phyloP scores from a whole-genome alignment of 2,329 filamentous ascomycete species.

The Aspergillus sp. region DNA sequence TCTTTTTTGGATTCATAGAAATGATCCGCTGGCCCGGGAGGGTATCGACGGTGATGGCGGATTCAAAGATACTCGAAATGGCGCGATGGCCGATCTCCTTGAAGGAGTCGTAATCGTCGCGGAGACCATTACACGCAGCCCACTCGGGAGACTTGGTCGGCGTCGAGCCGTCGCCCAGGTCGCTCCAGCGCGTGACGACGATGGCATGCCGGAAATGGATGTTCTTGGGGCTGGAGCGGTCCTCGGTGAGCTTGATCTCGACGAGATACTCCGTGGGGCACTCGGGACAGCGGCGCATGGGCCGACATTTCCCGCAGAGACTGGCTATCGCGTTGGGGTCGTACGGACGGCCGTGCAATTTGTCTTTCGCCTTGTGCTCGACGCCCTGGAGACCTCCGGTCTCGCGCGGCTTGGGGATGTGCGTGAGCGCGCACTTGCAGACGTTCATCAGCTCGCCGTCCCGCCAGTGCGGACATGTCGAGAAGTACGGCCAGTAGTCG shows the following conservation, averaged over 20 bases:
- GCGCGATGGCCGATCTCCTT: constrained; percentile 43
- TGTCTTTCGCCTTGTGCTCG: constrained; percentile 34
- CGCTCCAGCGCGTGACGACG: constrained; percentile 53
- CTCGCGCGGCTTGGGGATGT: constrained; percentile 41
- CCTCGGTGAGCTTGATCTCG: constrained; percentile 51
- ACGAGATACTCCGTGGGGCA: constrained; percentile 56
- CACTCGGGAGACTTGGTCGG: constrained; percentile 44
- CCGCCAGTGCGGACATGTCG: constrained; percentile 53
- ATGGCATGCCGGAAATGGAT: constrained; percentile 49
- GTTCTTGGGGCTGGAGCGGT: constrained; percentile 36
- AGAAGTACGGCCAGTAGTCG: constrained; percentile 55
- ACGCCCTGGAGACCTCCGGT: constrained; percentile 32
- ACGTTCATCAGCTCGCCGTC: constrained; percentile 51
- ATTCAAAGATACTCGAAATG: constrained; percentile 52
- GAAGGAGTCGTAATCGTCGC: constrained; percentile 46
- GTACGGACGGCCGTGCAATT: constrained; percentile 13
- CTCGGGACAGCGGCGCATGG: constrained; percentile 52
- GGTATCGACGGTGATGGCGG: constrained; percentile 43
- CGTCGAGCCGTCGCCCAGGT: constrained; percentile 47
- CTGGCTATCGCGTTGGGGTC: constrained; percentile 37
- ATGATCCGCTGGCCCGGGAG: constrained; percentile 51
- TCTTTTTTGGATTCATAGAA: constrained; percentile 49
- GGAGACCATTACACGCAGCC: constrained; percentile 44
- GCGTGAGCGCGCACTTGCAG: constrained; percentile 52
- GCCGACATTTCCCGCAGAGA: constrained; percentile 47